Evolutionary conservation across 305 asterid species (phyloP).

Genomic region (Salvia sclarea): DNA sequence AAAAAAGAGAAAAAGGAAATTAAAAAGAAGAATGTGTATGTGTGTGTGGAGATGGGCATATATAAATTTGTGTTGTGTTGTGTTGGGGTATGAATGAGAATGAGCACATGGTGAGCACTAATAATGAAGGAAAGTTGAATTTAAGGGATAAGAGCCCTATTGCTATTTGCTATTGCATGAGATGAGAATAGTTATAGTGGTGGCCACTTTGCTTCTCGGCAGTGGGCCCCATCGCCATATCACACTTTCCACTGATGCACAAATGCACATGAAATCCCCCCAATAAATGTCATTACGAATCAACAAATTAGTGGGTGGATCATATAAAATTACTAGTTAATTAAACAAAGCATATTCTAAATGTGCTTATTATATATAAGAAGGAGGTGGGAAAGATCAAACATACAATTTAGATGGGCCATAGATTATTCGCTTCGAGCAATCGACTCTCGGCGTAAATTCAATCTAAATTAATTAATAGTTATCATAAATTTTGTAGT

Average conservation of each 20-base stretch:
- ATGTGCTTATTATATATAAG: not conserved
- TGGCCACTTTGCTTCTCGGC: not conserved
- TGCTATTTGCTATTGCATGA: conserved; percentile 5
- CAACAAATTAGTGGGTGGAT: not conserved
- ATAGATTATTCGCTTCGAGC: no score
- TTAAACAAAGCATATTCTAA: no score
- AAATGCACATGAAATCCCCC: not conserved
- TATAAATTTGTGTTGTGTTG: no score
- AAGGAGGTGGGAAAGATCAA: not conserved
- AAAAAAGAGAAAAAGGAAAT: no score
- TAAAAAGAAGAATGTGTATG: not conserved
- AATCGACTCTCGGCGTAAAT: no score
- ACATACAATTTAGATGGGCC: not conserved
- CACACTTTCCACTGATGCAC: not conserved
- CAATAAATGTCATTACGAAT: not conserved
- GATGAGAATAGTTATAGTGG: not conserved
- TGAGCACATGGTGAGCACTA: conserved; percentile 44
- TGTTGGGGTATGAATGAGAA: conserved; percentile 24
- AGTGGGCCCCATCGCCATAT: conserved; percentile 2
- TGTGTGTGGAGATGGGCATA: not conserved
- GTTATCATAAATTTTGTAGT: no score
- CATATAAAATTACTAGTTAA: not conserved
- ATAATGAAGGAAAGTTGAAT: conserved; percentile 16
- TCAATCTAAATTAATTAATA: no score
- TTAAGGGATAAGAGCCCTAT: conserved; percentile 18